A percentile compares a stretch with the other conserved stretches of the same genome.
Conservation (phyloP, 2,329 filamentous ascomycete genomes). For the Trichophyton verrucosum region DNA sequence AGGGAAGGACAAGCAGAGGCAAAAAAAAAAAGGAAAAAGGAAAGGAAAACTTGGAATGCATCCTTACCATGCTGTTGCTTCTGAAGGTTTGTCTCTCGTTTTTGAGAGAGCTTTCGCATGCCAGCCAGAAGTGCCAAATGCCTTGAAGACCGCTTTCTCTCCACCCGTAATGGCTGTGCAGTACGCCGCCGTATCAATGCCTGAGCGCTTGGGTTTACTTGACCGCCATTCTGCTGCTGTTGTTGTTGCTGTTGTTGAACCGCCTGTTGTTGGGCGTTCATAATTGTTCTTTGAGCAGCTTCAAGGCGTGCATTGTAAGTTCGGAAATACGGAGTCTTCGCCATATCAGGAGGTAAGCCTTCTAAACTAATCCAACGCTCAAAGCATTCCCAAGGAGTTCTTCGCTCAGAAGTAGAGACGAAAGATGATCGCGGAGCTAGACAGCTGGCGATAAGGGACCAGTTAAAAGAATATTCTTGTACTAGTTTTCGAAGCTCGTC, state of each 20-base stretch:
- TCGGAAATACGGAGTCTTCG: slow-evolving; percentile 91
- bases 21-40: background rate
- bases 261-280: slow-evolving; percentile 44
- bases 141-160: slow-evolving; percentile 72
- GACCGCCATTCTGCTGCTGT: slow-evolving; percentile 28
- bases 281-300: slow-evolving; percentile 47
- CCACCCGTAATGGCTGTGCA: slow-evolving; percentile 65
- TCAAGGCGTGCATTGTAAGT: slow-evolving; percentile 53
- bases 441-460: slow-evolving; percentile 82
- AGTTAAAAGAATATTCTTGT: slow-evolving; percentile 91
- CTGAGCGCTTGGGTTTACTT: slow-evolving; percentile 41
- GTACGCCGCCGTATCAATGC: slow-evolving; percentile 55
- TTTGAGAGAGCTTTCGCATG: slow-evolving; percentile 91
- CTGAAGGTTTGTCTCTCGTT: slow-evolving; percentile 69
- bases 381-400: slow-evolving; percentile 97
- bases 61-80: slow-evolving; percentile 67
- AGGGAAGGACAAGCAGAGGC: background rate
- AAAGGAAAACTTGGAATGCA: slow-evolving; percentile 1
- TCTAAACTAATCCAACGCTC: slow-evolving; percentile 91
- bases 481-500: slow-evolving; percentile 77
- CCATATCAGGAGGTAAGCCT: slow-evolving; percentile 82
- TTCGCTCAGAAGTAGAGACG: slow-evolving; percentile 72
- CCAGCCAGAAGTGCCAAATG: slow-evolving; percentile 82
- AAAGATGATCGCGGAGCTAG: slow-evolving; percentile 62
- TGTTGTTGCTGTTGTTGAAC: slow-evolving; percentile 38